These are phyloP conservation scores for Panaeolus cyanescens DNA, from an alignment of 768 basidiomycete genomes.

Conservation along the genomic window DNA sequence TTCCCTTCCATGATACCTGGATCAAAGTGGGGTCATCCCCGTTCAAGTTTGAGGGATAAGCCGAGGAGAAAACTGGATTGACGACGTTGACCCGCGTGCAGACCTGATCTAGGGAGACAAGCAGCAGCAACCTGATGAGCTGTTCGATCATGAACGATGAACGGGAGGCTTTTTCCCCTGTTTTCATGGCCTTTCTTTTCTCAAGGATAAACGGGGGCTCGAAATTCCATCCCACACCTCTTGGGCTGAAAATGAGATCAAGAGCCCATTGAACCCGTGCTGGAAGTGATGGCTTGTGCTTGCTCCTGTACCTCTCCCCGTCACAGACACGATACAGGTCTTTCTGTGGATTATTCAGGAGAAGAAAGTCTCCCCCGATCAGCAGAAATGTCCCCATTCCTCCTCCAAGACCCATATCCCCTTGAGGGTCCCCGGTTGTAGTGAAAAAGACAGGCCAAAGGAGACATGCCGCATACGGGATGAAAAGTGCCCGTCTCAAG, in stretches of 20 bases:
- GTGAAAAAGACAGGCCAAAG: neutral
- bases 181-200: neutral
- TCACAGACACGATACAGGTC: neutral
- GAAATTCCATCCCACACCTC: slow-evolving; percentile 17
- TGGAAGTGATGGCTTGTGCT: neutral
- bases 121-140: neutral
- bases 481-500: neutral
- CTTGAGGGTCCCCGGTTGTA: neutral
- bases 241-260: neutral
- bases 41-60: neutral
- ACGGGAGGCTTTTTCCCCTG: slow-evolving; percentile 10
- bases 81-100: neutral
- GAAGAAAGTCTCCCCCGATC: slow-evolving; percentile 6
- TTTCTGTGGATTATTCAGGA: slow-evolving; percentile 7
- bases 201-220: slow-evolving; percentile 17
- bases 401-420: neutral
- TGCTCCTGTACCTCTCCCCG: neutral
- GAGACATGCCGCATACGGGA: neutral
- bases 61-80: slow-evolving; percentile 4
- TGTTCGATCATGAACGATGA: neutral
- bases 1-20: neutral
- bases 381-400: slow-evolving; percentile 5
- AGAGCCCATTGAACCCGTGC: slow-evolving; percentile 4
- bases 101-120: slow-evolving; percentile 5
- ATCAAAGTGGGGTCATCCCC: too few species aligned